Evolutionary conservation across 1,284 basidiomycete genomes (phyloP).

Genomic region (Cutaneotrichosporon cavernicola): DNA sequence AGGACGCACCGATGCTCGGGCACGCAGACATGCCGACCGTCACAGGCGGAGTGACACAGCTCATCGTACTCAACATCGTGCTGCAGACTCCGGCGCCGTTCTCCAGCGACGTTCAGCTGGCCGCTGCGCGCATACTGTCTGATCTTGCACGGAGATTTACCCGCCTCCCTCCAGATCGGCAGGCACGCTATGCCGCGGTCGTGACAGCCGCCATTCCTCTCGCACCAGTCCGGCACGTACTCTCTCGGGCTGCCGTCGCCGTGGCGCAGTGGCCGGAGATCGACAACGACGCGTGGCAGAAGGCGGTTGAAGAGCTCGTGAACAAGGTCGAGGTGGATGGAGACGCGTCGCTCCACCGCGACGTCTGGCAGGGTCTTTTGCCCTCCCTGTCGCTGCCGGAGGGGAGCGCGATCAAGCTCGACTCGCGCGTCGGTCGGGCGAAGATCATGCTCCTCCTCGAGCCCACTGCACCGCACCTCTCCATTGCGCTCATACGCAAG

Average conservation of each 20-base stretch:
- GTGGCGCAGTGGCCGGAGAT: constrained; percentile 17
- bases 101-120: constrained; percentile 14
- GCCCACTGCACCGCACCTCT: constrained; percentile 2
- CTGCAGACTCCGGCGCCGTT: constrained; percentile 22
- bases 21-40: constrained; percentile 22
- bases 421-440: constrained; percentile 6
- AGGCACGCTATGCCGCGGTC: constrained; percentile 21
- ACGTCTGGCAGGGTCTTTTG: constrained; percentile 33
- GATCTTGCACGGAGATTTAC: constrained; percentile 9
- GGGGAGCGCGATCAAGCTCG: neutral
- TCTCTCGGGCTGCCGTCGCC: constrained; percentile 23
- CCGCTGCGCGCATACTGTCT: constrained; percentile 25
- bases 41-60: constrained; percentile 10
- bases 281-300: constrained; percentile 16
- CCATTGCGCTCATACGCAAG: neutral
- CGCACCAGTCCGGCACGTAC: constrained; percentile 12
- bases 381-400: neutral
- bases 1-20: constrained; percentile 19
- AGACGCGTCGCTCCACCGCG: constrained; percentile 17
- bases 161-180: constrained; percentile 4
- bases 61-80: constrained; percentile 27
- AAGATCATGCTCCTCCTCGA: constrained; percentile 17
- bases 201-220: constrained; percentile 12
- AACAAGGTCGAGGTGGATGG: constrained; percentile 15
- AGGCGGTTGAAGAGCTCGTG: constrained; percentile 17